A percentile compares a stretch with the other conserved stretches of the same genome.
phyloP scores from a whole-genome alignment of 352 stramenopile species.

The Pythium aquatile region DNA sequence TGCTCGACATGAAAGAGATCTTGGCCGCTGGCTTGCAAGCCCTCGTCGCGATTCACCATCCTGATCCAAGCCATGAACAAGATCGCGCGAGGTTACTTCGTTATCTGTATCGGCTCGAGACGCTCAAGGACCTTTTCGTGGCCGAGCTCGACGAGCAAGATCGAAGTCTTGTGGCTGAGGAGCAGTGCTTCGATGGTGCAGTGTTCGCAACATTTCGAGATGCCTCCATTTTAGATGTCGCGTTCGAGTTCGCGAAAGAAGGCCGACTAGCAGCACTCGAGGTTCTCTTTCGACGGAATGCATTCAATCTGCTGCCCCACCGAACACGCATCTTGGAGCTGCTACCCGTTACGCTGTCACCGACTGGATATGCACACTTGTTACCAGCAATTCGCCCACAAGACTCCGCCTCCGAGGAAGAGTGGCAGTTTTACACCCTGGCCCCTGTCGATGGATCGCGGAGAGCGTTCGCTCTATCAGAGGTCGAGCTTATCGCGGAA shows the following conservation, averaged over 20 bases:
- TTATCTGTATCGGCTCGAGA: slow-evolving; percentile 29
- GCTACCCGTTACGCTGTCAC: slow-evolving; percentile 38
- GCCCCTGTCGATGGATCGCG: background rate
- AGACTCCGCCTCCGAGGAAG: slow-evolving; percentile 17
- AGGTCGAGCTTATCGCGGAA: slow-evolving; percentile 34
- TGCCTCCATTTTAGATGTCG: slow-evolving; percentile 34
- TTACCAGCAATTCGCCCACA: slow-evolving; percentile 40
- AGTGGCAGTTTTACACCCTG: slow-evolving; percentile 51
- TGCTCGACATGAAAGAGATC: slow-evolving; percentile 57
- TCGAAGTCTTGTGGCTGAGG: slow-evolving; percentile 6
- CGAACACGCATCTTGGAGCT: slow-evolving; percentile 49
- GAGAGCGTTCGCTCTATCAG: slow-evolving; percentile 12
- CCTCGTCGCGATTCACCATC: slow-evolving; percentile 11
- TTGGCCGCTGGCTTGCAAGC: slow-evolving; percentile 44
- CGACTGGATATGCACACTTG: slow-evolving; percentile 41
- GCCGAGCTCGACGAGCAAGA: slow-evolving; percentile 22
- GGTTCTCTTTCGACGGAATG: slow-evolving; percentile 49
- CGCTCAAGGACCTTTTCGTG: slow-evolving; percentile 20
- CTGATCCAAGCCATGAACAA: slow-evolving; percentile 1
- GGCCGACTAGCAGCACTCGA: slow-evolving; percentile 42
- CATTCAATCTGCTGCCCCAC: slow-evolving; percentile 48
- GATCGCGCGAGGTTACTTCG: slow-evolving; percentile 13
- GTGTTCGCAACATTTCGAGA: slow-evolving; percentile 36
- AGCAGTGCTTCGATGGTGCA: slow-evolving; percentile 46
- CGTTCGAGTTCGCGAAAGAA: slow-evolving; percentile 47